phyloP scores from a whole-genome alignment of 441 rosid species.

The Aquilaria agallochum region DNA sequence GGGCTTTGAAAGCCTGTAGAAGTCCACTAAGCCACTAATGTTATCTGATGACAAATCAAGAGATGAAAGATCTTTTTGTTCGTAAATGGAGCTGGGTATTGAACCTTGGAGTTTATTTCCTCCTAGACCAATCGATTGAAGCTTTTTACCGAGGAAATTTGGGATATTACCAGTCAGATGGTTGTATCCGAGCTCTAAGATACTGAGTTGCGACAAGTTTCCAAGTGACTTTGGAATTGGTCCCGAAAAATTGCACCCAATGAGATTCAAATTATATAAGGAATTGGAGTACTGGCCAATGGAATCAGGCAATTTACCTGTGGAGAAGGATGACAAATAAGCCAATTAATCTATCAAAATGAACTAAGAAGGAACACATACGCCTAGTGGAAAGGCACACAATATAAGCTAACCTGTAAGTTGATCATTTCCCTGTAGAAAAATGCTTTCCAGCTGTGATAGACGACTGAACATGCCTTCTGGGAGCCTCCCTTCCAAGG shows the following conservation, averaged over 20 bases:
- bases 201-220: background rate
- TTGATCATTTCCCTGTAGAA: too few species aligned
- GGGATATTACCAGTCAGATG: conserved; percentile 4
- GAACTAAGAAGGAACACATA: too few species aligned
- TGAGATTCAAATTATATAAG: background rate
- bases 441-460: too few species aligned
- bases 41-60: background rate
- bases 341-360: too few species aligned
- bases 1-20: conserved; percentile 2
- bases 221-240: background rate
- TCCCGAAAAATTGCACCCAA: conserved; percentile 4
- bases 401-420: too few species aligned
- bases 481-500: conserved; percentile 17
- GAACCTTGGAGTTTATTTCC: background rate
- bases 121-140: background rate
- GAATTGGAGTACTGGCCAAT: too few species aligned
- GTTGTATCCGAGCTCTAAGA: background rate
- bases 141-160: background rate
- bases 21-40: background rate
- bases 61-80: conserved; percentile 15
- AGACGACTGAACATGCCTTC: too few species aligned
- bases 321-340: background rate
- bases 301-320: too few species aligned
- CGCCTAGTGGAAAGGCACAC: too few species aligned
- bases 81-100: conserved; percentile 5